Percentiles rank a stretch among this genome's conserved stretches.
phyloP scores from a whole-genome alignment of 345 rosid genomes.

The Citrus sinensis region DVS_A1.0 CM039165.1:36222001-36222500 shows the following conservation, averaged over 20 bases:
- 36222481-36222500: not conserved
- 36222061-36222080: not conserved
- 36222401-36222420: too few relatives aligned
- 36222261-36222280: not conserved
- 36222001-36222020: constrained; percentile 13
- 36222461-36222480: too few relatives aligned
- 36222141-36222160: not conserved
- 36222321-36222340: not conserved
- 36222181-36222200: not conserved
- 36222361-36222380: too few relatives aligned
- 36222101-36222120: not conserved
- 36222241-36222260: constrained; percentile 11
- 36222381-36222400: too few relatives aligned
- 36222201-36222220: not conserved
- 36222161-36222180: not conserved
- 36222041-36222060: not conserved
- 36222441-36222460: too few relatives aligned
- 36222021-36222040: not conserved
- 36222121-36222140: not conserved
- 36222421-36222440: too few relatives aligned
- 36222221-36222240: constrained; percentile 6
- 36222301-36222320: not conserved
- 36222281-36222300: not conserved
- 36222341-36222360: not conserved
- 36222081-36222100: not conserved